Conservation (phyloP, 2,329 filamentous ascomycete genomes). For the Penicillium sp. region DNA sequence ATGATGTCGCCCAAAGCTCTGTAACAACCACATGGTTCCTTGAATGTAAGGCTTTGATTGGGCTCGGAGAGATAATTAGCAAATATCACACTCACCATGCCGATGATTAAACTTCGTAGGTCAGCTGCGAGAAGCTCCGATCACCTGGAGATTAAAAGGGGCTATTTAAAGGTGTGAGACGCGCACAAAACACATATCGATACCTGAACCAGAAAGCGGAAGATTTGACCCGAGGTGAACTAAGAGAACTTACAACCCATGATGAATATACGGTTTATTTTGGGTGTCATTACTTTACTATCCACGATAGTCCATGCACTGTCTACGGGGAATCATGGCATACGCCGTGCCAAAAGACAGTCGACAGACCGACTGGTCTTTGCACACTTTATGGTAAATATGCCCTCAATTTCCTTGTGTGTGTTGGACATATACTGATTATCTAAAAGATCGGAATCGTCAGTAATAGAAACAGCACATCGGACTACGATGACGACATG, state of each 20-base stretch:
- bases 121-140: neutral
- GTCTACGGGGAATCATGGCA: neutral
- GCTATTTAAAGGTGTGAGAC: neutral
- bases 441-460: constrained; percentile 45
- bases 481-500: constrained; percentile 51
- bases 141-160: neutral
- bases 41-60: neutral
- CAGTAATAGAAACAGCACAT: constrained; percentile 41
- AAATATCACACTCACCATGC: neutral
- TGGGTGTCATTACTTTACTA: neutral
- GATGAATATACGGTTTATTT: neutral
- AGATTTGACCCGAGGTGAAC: neutral
- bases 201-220: neutral
- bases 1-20: neutral
- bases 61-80: neutral
- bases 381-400: constrained; percentile 42
- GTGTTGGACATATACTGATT: neutral
- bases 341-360: neutral
- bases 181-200: neutral
- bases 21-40: neutral
- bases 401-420: neutral
- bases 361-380: constrained; percentile 35
- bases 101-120: neutral
- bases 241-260: neutral
- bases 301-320: neutral